Evolutionary conservation across 192 early-diverging fungal species (phyloP), one percentile per base, ranked within the genome.

Genomic region (Backusella liffmaniae): DNA sequence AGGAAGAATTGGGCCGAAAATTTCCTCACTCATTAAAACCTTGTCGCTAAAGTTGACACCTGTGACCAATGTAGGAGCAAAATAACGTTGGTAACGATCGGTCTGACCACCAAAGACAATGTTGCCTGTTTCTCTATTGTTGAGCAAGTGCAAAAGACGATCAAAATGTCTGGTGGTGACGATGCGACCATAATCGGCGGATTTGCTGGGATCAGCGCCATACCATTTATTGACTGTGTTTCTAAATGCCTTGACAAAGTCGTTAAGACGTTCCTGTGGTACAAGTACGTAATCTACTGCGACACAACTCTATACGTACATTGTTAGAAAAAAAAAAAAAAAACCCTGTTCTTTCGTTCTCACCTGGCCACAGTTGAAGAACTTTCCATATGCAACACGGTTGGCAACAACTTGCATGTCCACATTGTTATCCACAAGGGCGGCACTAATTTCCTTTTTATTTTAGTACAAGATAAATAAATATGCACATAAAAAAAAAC

Each of bases 1-100:
- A 16, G 95, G 95, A 69, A 99, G 77, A 42, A 97, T 84, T 4
- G 97, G 97, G 8, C 95, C 97, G 87, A 99, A 98, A 37, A 99
- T 79, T 82, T 99, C 97, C 21, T 90, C 90, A 23, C 84, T 62
- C 96, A 97, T 95, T 67, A 93, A 80, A 5, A 78, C 70, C 35
- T 87, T 84, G 74, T 85, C 84, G 7, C 86, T 77, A 8, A 79
- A 67, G 1, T 73, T 78, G 29, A 97, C 94, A 32, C 91, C 88
- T 15, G 90, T 81, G 26, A 99, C 78, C 23, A 98, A 76, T 10
- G 94, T 95, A 1, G 94, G 95, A 16, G 90, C 90, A 59, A 99
- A 87, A 82, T 86, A 99, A n/a, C 86, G 82, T 49, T 92, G 90
- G 16, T 79, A 69, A 34, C 86, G 84, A 68, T 94, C 89, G 2